Percentiles rank a stretch among this genome's conserved stretches.
phyloP scores from a whole-genome alignment of 306 rosid species.

The Oxytropis ochrocephala region DNA sequence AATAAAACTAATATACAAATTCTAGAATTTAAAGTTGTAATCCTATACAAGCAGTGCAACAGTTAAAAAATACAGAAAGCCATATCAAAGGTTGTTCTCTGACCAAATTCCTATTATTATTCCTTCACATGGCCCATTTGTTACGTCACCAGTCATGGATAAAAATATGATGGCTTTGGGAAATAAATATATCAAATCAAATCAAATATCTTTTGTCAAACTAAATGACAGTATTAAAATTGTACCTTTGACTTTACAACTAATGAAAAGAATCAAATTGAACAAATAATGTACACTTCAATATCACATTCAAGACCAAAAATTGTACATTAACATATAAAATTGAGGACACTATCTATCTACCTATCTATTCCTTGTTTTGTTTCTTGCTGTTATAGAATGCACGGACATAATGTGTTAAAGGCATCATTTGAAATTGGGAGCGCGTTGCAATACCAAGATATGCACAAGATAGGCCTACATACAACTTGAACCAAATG shows the following conservation, averaged over 20 bases:
- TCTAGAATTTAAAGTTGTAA: neutral
- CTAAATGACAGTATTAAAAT: neutral
- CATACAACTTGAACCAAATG: constrained; percentile 68
- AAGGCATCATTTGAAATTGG: constrained; percentile 44
- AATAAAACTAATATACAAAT: no score
- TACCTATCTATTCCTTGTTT: constrained; percentile 20
- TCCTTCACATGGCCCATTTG: neutral
- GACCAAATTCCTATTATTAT: neutral
- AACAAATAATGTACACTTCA: constrained; percentile 17
- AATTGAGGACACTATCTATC: constrained; percentile 11
- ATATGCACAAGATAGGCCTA: constrained; percentile 65
- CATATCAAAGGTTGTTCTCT: neutral
- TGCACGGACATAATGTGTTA: constrained; percentile 41
- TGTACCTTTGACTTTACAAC: neutral
- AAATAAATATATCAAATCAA: constrained; percentile 3
- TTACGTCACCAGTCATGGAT: neutral
- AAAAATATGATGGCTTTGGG: neutral
- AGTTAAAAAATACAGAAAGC: neutral
- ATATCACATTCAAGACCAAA: constrained; percentile 18
- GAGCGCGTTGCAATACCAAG: constrained; percentile 65
- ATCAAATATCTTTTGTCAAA: neutral
- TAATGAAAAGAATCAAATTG: neutral
- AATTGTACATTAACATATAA: constrained; percentile 7
- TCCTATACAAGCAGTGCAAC: neutral
- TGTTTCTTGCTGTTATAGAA: constrained; percentile 36